phyloP scores from a whole-genome alignment of 345 rosid genomes.

The Populus nigra region DNA sequence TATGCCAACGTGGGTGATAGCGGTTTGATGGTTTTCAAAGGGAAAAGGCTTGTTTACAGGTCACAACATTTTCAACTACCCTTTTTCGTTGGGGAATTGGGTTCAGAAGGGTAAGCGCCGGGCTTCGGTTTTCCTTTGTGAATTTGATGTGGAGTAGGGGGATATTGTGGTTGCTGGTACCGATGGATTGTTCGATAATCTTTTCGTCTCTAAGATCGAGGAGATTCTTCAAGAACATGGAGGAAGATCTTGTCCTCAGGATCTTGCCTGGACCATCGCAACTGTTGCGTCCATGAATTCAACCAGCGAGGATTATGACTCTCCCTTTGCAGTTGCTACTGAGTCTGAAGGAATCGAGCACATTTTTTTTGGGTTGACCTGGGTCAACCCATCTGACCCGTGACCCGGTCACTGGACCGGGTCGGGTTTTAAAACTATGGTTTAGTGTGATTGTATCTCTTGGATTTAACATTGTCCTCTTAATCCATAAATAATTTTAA shows the following conservation, averaged over 20 bases:
- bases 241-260: neutral
- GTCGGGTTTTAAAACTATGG: too few relatives aligned
- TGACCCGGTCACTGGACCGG: too few relatives aligned
- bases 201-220: constrained; percentile 10
- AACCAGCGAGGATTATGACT: neutral
- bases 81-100: constrained; percentile 15
- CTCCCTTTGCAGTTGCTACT: constrained; percentile 19
- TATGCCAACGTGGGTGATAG: constrained; percentile 28
- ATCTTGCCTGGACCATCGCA: constrained; percentile 3
- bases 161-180: constrained; percentile 28
- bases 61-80: constrained; percentile 12
- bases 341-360: neutral
- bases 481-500: too few relatives aligned
- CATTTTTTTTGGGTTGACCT: too few relatives aligned
- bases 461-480: too few relatives aligned
- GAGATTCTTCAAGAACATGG: neutral
- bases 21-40: constrained; percentile 23
- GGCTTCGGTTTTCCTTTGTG: neutral
- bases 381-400: too few relatives aligned
- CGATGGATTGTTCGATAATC: constrained; percentile 30
- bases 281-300: constrained; percentile 2
- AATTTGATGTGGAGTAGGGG: constrained; percentile 1
- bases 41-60: neutral
- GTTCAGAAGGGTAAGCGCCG: neutral
- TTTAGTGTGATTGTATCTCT: too few relatives aligned